Base-by-base conservation (phyloP, 2,329 filamentous ascomycete species). In the Phaeoacremonium minimum region DNA sequence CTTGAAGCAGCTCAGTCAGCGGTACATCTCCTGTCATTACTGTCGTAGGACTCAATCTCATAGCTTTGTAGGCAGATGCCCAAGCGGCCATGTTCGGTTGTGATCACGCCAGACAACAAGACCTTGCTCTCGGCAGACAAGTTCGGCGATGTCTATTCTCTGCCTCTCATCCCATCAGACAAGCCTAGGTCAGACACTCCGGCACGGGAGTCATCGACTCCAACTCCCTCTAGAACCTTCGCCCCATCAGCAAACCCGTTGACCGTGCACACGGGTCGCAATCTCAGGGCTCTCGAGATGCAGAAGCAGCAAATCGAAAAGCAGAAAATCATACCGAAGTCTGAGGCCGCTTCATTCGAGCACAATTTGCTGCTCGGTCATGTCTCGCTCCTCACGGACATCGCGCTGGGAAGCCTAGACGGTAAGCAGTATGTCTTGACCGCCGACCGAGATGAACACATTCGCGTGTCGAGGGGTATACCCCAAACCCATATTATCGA, bases 121-220 rank as follows among this genome's bases (percentile, higher is more conserved):
- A 85, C 80, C 7, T 87, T 98, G 44, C 63, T 97, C 40, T 81
- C 79, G 43, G 91, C 81, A 35, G 93, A 98, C 68, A 98, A 98
- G 61, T 97, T 97, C 53, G 93, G 93, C 46, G 93, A 98, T 58
- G 91, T 96, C 42, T 97, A 95, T 63, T 77, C 86, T 9, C 64
- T 98, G 7, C 91, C 93, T 12, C 69, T 97, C 4, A 57, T 88
- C 30, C 52, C 52, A 37, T 36, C 40, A 29, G 46, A 47, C 15
- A 32, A 41, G 13, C 36, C 47, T 12, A 34, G 38, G 29, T 18
- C 29, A 18, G 35, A 35, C 36, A 34, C 28, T 11, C 37, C 18
- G 31, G 8, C 7, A 30, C 22, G 20, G 19, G 18, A 26, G 17
- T 18, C 22, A 9, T 26, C 22, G 9, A 26, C 22, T n/a, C 22